These are phyloP conservation scores for Blastomyces parvus DNA, from an alignment of 2,329 filamentous ascomycete species.

Conservation along the genomic window DNA sequence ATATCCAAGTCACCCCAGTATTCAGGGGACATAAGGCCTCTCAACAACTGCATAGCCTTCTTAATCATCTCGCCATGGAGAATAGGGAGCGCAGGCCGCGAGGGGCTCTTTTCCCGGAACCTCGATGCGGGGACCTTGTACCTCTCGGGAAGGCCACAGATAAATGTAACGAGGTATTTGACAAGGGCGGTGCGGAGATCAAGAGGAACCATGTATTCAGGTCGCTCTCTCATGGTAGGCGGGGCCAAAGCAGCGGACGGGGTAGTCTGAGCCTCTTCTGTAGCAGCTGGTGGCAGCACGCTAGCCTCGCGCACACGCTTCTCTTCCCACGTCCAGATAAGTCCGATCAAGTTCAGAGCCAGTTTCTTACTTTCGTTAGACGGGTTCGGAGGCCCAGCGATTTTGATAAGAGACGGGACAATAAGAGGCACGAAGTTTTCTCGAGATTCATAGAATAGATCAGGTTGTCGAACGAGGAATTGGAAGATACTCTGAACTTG, in stretches of 20 bases:
- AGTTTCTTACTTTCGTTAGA: constrained; percentile 89
- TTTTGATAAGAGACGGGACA: constrained; percentile 78
- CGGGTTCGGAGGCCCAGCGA: constrained; percentile 65
- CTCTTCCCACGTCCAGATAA: constrained; percentile 91
- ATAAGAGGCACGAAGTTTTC: constrained; percentile 87
- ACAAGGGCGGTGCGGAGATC: constrained; percentile 68
- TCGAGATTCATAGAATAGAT: constrained; percentile 87
- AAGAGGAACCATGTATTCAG: constrained; percentile 59
- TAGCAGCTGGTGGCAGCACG: constrained; percentile 41
- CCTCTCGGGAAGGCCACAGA: constrained; percentile 77
- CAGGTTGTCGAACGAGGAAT: constrained; percentile 84
- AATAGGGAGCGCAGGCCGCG: constrained; percentile 41
- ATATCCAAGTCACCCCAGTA: constrained; percentile 91
- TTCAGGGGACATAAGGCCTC: constrained; percentile 72
- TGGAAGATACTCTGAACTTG: constrained; percentile 97
- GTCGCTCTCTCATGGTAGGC: constrained; percentile 40
- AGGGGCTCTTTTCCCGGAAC: constrained; percentile 45
- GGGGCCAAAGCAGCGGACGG: constrained; percentile 43
- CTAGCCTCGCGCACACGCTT: constrained; percentile 53
- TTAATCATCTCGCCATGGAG: constrained; percentile 69
- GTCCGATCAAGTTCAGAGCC: constrained; percentile 76
- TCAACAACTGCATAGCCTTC: constrained; percentile 71
- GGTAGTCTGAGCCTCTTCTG: constrained; percentile 52
- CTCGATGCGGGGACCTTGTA: constrained; percentile 67
- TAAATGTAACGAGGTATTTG: constrained; percentile 93